phyloP scores from a whole-genome alignment of 2,329 filamentous ascomycete species.

The Chrysoporthe cubensis region DNA sequence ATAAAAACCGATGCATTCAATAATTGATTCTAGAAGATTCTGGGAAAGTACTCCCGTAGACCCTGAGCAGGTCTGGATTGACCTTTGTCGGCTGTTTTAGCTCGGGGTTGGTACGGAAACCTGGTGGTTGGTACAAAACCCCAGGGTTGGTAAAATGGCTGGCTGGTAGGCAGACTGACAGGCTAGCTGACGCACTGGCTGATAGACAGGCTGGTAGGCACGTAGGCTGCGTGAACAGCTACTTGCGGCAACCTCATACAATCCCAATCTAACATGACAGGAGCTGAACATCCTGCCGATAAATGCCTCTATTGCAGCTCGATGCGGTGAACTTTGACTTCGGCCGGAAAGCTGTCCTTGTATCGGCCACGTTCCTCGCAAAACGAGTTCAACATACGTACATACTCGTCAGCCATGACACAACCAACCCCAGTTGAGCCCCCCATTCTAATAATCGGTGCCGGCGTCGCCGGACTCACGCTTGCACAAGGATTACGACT shows the following conservation, averaged over 20 bases:
- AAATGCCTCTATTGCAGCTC: neutral
- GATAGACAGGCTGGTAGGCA: neutral
- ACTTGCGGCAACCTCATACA: neutral
- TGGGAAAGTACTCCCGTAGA: too few relatives aligned
- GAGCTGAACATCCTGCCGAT: neutral
- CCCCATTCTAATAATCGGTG: constrained; percentile 45
- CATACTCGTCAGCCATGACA: constrained; percentile 10
- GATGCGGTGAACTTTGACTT: neutral
- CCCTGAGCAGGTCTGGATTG: too few relatives aligned
- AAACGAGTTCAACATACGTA: neutral
- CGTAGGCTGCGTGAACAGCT: constrained; percentile 2
- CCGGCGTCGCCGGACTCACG: constrained; percentile 48
- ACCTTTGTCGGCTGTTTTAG: too few relatives aligned
- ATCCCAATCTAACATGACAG: neutral
- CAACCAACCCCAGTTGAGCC: neutral
- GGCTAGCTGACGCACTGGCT: neutral
- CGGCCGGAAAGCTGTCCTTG: constrained; percentile 7
- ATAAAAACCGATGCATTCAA: too few relatives aligned
- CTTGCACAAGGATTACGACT: constrained; percentile 40
- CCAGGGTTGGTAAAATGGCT: too few relatives aligned
- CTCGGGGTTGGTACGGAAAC: too few relatives aligned
- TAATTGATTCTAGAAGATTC: too few relatives aligned
- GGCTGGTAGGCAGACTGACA: neutral
- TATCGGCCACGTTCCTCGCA: constrained; percentile 3
- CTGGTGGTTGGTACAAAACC: too few relatives aligned